These are phyloP conservation scores for Ganoderma meredithae DNA, from an alignment of 1,284 basidiomycete genomes.

Conservation along the genomic window DNA sequence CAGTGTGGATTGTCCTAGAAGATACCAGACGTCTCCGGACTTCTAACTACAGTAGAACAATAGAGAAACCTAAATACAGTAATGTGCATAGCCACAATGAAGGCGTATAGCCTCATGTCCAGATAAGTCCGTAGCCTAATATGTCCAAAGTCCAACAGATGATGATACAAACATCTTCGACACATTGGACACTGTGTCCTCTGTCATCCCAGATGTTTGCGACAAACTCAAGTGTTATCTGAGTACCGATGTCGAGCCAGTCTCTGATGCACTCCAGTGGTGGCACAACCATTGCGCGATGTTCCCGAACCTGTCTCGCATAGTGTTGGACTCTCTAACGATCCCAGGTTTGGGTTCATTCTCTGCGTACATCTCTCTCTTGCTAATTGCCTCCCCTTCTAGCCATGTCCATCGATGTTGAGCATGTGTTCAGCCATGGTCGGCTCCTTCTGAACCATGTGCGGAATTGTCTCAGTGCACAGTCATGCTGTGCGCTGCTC, in stretches of 20 bases:
- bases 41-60: no score
- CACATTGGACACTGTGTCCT: background rate
- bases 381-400: no score
- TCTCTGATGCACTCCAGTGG: background rate
- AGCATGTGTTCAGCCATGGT: conserved; percentile 38
- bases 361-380: no score
- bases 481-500: conserved; percentile 35
- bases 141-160: no score
- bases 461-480: conserved; percentile 29
- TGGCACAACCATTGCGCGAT: conserved; percentile 19
- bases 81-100: no score
- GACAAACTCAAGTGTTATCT: background rate
- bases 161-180: background rate
- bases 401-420: conserved; percentile 33
- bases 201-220: background rate
- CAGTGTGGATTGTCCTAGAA: no score
- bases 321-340: conserved; percentile 42
- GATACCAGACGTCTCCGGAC: no score
- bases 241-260: background rate
- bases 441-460: conserved; percentile 33
- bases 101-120: no score
- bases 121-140: no score
- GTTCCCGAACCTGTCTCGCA: conserved; percentile 40
- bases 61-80: no score
- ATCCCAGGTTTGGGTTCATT: conserved; percentile 47